A percentile compares a stretch with the other conserved stretches of the same genome.
phyloP scores from a whole-genome alignment of 1,139 yeast genomes.

The Hanseniaspora uvarum region DNA sequence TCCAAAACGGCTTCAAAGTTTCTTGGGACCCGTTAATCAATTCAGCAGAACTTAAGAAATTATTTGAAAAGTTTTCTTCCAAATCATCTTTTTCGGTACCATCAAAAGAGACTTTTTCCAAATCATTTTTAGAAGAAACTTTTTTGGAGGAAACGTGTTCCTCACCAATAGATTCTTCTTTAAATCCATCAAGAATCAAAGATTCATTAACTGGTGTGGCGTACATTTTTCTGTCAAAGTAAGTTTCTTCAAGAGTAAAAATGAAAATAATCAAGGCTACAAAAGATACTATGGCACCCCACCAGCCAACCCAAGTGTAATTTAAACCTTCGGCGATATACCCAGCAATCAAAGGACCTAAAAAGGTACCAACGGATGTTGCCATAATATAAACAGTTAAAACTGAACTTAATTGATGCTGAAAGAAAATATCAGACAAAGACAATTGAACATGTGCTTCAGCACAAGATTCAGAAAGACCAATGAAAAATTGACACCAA shows the following conservation, averaged over 20 bases:
- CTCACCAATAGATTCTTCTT: constrained; percentile 19
- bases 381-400: constrained; percentile 72
- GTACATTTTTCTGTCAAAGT: constrained; percentile 51
- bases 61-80: neutral
- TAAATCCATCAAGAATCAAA: constrained; percentile 23
- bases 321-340: constrained; percentile 49
- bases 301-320: constrained; percentile 80
- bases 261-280: constrained; percentile 45
- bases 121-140: neutral
- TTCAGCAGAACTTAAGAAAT: constrained; percentile 19
- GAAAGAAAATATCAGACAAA: constrained; percentile 65
- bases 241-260: constrained; percentile 64
- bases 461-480: constrained; percentile 74
- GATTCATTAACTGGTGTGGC: constrained; percentile 30
- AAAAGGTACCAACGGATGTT: constrained; percentile 69
- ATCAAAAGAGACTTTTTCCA: constrained; percentile 3
- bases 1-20: constrained; percentile 39
- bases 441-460: constrained; percentile 79
- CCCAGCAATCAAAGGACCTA: constrained; percentile 75
- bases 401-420: constrained; percentile 68
- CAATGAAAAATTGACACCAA: constrained; percentile 75
- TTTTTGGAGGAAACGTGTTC: constrained; percentile 16
- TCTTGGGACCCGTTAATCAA: constrained; percentile 38
- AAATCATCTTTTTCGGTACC: neutral
- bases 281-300: constrained; percentile 63